Evolutionary conservation across 345 rosid genomes (phyloP).

Genomic region (Nephelium lappaceum): DNA sequence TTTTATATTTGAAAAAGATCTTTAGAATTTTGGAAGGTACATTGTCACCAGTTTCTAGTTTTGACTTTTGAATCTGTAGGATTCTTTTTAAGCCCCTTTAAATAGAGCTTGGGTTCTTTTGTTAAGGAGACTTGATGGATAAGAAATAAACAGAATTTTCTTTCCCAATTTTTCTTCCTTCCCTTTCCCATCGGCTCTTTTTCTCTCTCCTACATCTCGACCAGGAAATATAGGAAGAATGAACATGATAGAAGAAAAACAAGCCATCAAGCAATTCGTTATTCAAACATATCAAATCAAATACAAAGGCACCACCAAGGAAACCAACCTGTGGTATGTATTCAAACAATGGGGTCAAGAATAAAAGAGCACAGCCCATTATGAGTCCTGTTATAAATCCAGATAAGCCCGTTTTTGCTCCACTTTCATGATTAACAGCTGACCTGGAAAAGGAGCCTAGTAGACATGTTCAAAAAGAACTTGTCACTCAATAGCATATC

Average conservation of each 20-base stretch:
- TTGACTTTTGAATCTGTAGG: neutral
- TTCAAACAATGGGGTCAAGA: conserved; percentile 82
- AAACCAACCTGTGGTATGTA: conserved; percentile 85
- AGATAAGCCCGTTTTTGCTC: conserved; percentile 89
- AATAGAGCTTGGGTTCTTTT: neutral
- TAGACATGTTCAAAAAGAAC: conserved; percentile 30
- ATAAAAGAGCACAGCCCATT: conserved; percentile 84
- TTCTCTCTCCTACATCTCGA: neutral
- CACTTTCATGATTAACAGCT: conserved; percentile 97
- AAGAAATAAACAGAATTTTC: neutral
- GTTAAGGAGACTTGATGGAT: neutral
- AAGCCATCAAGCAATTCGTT: neutral
- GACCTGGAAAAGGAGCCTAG: conserved; percentile 98
- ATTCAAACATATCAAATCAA: conserved; percentile 8
- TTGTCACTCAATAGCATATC: neutral
- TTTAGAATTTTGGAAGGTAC: neutral
- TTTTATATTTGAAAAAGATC: neutral
- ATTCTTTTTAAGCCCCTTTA: neutral
- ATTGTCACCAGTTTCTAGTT: too few relatives aligned
- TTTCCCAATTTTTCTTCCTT: neutral
- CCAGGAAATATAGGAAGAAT: neutral
- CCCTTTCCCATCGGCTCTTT: neutral
- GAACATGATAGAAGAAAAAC: neutral
- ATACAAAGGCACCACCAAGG: conserved; percentile 9
- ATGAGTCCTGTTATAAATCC: conserved; percentile 81